phyloP scores from a whole-genome alignment of 2,329 filamentous ascomycete species.

The Colletotrichum sp. region DNA sequence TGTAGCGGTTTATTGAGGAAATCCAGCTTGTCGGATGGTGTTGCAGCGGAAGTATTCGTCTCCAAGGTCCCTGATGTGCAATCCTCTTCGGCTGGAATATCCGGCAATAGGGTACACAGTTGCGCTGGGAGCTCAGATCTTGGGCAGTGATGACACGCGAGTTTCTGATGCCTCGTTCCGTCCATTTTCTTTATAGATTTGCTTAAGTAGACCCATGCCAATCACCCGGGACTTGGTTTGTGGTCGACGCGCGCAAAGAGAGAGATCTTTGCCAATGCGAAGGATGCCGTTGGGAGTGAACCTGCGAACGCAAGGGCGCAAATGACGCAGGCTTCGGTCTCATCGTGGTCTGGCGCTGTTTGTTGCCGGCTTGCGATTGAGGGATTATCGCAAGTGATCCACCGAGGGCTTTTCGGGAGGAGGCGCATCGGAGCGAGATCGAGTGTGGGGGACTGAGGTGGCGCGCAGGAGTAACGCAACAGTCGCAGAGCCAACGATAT shows the following conservation, averaged over 20 bases:
- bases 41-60: not conserved
- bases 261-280: not conserved
- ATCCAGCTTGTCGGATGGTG: not conserved
- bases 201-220: not conserved
- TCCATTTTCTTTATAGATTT: not conserved
- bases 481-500: not conserved
- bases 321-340: not conserved
- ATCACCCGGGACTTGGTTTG: not conserved
- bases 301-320: not conserved
- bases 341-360: not conserved
- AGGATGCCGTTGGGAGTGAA: not conserved
- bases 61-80: too few species aligned
- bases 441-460: not conserved
- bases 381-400: not conserved
- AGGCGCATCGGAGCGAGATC: not conserved
- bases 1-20: slow-evolving; percentile 3
- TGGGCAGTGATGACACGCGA: not conserved
- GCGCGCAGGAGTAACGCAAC: not conserved
- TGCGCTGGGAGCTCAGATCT: not conserved
- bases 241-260: not conserved
- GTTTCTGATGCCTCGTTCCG: not conserved
- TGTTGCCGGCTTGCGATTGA: not conserved
- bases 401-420: not conserved
- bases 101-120: not conserved
- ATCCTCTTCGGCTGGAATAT: not conserved